Conservation (phyloP, 2,329 filamentous ascomycete species). For the Xylariaceae sp. region DNA sequence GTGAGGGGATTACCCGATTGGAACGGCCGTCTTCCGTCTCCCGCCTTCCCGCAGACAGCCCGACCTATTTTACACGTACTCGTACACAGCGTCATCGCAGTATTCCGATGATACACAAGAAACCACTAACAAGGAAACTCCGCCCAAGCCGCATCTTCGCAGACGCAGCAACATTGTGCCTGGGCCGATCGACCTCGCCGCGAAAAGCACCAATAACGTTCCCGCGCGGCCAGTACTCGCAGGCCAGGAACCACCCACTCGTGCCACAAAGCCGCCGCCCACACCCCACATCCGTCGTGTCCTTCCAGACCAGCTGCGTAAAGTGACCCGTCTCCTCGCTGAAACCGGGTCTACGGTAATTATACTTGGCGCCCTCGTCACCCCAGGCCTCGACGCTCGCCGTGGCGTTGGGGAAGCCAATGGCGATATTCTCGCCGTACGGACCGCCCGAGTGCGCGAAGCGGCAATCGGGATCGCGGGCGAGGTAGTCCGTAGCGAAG, state of each 20-base stretch:
- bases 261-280: slow-evolving; percentile 39
- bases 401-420: slow-evolving; percentile 57
- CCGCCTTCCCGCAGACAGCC: too few relatives aligned
- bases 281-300: slow-evolving; percentile 56
- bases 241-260: slow-evolving; percentile 56
- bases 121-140: too few relatives aligned
- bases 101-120: too few relatives aligned
- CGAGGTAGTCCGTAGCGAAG: slow-evolving; percentile 50
- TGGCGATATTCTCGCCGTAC: slow-evolving; percentile 70
- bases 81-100: too few relatives aligned
- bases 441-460: slow-evolving; percentile 52
- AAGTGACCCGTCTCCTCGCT: slow-evolving; percentile 61
- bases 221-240: slow-evolving; percentile 64
- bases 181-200: slow-evolving; percentile 37
- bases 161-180: background rate
- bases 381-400: slow-evolving; percentile 63
- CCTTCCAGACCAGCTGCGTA: slow-evolving; percentile 67
- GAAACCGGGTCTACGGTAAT: slow-evolving; percentile 55
- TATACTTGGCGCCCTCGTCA: slow-evolving; percentile 52
- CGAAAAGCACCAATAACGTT: slow-evolving; percentile 54
- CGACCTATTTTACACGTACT: too few relatives aligned
- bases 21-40: too few relatives aligned
- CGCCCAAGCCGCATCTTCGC: background rate
- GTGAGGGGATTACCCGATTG: too few relatives aligned
- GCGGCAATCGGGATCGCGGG: slow-evolving; percentile 28